Evolutionary conservation across 1,139 yeast genomes (phyloP), one percentile per base, ranked within the genome.

Genomic region (Sugiyamaella novakii): DNA sequence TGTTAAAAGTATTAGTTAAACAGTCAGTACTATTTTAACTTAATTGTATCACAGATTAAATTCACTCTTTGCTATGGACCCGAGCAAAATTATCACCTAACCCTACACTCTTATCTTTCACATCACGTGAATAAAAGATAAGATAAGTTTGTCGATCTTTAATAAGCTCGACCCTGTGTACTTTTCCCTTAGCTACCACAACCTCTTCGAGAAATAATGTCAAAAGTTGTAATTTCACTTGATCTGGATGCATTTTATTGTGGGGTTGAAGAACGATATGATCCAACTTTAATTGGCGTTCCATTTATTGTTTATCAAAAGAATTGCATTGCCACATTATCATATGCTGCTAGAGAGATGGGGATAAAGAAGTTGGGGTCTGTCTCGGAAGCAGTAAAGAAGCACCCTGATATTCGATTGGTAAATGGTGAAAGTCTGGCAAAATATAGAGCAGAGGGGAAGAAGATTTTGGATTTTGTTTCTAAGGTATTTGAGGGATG

Each of bases 201-300:
- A 22, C 8, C 8, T 6, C 8, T 6, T 22, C 5, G 8, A 22
- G 8, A 6, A 22, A 6, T 22, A 22, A 42, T 42, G 46, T 42
- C 46, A 6, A 42, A 33, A 17, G 51, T 61, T 47, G 52, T 59
- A 27, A 39, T 65, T 2, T 62, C 68, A 7, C 44, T 68, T 11
- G 72, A 68, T 45, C 53, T 68, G 47, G 70, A 68, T 42, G 72
- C 72, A 3, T 68, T 67, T 46, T 68, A 68, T 52, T 67, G 71
- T 45, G 70, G 62, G 4, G 72, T 68, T 1, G 73, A 69, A 51
- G 62, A 66, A 50, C 59, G 53, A 24, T 50, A 47, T 17, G 61
- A 69, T 43, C 68, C 70, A 3, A 41, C 59, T 1, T 53, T 69
- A 14, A 35, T 43, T 18, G 50, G 48, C 5, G 64, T 51, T 30